Percentiles rank a stretch among this genome's conserved stretches.
phyloP scores from a whole-genome alignment of 176 grass and related monocot species.

The Thinopyrum elongatum region DNA sequence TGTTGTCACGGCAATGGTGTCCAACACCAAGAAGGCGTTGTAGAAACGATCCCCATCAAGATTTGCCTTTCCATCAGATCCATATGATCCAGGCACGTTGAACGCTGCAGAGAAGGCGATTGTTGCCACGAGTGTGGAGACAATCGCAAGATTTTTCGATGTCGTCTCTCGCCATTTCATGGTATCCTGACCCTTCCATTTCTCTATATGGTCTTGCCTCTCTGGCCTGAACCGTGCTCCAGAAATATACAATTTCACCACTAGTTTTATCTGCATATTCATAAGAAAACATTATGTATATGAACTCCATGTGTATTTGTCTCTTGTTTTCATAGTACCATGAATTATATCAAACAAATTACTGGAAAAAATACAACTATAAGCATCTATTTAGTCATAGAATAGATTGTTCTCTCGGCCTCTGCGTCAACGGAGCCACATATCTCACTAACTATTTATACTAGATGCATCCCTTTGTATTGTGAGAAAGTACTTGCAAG shows the following conservation, averaged over 20 bases:
- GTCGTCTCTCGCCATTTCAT: constrained; percentile 42
- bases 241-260: constrained; percentile 18
- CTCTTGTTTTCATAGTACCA: background rate
- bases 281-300: background rate
- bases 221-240: constrained; percentile 37
- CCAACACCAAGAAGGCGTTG: constrained; percentile 31
- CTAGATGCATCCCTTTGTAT: background rate
- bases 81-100: constrained; percentile 56
- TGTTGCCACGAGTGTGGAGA: constrained; percentile 47
- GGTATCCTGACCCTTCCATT: constrained; percentile 38
- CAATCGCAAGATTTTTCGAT: constrained; percentile 36
- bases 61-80: constrained; percentile 31
- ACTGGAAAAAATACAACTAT: background rate
- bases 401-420: background rate
- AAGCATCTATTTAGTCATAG: too few relatives aligned
- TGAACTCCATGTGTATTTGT: background rate
- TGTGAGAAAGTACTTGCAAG: background rate
- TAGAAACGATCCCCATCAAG: constrained; percentile 24
- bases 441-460: too few relatives aligned
- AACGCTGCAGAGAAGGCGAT: constrained; percentile 59
- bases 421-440: background rate
- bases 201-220: constrained; percentile 46
- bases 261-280: constrained; percentile 15
- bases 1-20: constrained; percentile 37
- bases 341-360: background rate